phyloP scores from a whole-genome alignment of 305 asterid species.

The Caryopteris hybrid region DNA sequence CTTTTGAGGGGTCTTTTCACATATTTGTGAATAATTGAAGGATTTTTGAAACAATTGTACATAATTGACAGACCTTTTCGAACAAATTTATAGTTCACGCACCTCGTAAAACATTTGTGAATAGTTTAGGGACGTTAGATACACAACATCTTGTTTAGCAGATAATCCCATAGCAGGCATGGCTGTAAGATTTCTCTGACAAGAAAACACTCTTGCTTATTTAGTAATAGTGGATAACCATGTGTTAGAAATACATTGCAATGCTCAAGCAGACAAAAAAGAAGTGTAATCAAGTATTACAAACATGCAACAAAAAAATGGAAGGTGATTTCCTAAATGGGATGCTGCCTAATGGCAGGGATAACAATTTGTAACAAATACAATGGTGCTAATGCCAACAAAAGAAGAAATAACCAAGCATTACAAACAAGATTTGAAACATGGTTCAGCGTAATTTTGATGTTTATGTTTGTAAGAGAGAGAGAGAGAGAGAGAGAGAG shows the following conservation, averaged over 20 bases:
- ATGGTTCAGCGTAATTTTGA: too few species aligned
- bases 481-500: too few species aligned
- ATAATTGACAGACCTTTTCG: too few species aligned
- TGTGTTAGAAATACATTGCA: background rate
- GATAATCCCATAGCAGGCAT: constrained; percentile 43
- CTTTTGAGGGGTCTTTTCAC: too few species aligned
- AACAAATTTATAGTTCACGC: too few species aligned
- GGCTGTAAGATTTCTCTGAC: constrained; percentile 44
- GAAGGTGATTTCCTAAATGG: constrained; percentile 9
- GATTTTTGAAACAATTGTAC: too few species aligned
- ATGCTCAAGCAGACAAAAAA: background rate
- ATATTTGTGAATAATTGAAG: too few species aligned
- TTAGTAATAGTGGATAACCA: constrained; percentile 1
- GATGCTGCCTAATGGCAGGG: background rate
- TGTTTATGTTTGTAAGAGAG: too few species aligned
- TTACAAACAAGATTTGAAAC: background rate
- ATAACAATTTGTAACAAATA: background rate
- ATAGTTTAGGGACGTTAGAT: too few species aligned
- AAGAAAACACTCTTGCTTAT: background rate
- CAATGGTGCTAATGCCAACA: background rate
- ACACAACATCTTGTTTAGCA: constrained; percentile 43
- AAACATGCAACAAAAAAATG: background rate
- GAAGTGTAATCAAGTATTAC: background rate
- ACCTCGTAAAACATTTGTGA: too few species aligned
- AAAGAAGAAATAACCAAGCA: background rate